Base-by-base conservation (phyloP, 208 protist species). In the Jaenimonas drosophilae region DNA sequence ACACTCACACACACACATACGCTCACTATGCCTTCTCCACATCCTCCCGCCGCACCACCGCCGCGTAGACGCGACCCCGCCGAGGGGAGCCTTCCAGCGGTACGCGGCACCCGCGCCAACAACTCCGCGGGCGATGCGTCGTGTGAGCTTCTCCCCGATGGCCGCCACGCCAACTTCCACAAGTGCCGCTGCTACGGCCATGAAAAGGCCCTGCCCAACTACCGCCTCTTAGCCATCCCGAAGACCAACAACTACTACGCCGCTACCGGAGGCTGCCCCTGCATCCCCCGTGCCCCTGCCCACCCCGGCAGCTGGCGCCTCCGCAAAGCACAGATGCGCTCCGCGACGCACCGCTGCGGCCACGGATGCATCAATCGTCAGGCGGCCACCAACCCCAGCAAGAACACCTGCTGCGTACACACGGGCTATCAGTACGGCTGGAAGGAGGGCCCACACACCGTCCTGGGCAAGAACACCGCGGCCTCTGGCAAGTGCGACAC, bases 241-340 rank as follows among this genome's bases (percentile, higher is more conserved):
- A 64, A 74, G 32, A 88, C 78, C 2, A 88, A 88, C 64, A 88
- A 88, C 59, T 88, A 83, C 58, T 88, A 88, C 64, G 49, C 50
- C 12, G 60, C 68, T 1, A 69, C 61, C 5, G 74, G 74, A 26
- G 78, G 78, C 37, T 88, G 78, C 44, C 78, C 78, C 7, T 88
- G 78, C 59, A 68, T 88, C 36, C 78, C 78, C 5, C 78, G 78
- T 7, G 65, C 57, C 4, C 57, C 55, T 2, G 78, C 74, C 0
- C 78, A 78, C 47, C 78, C 78, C 3, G 78, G 78, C 21, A 80
- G 73, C 52, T 88, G 74, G 71, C 59, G 74, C 11, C 31, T 77
- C 38, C 80, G 77, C 44, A 31, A 59, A 21, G 65, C 54, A 0
- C 65, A 76, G 54, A 52, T 81, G 50, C 77, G 72, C 31, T 81